Base-by-base conservation (phyloP, 441 rosid genomes). In the Mallotus repandus region DNA sequence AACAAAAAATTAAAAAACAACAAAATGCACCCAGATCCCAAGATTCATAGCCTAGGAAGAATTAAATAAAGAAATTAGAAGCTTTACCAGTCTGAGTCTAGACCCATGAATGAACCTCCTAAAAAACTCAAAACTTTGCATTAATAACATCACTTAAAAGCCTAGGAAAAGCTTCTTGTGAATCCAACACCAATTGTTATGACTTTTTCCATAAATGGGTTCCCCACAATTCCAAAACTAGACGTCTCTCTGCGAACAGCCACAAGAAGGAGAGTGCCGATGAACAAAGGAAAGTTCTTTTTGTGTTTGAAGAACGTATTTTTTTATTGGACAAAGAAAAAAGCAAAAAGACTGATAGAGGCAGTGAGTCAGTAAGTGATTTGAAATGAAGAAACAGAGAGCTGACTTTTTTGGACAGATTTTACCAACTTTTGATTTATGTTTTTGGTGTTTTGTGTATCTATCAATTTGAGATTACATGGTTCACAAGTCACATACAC, bases 341-440 rank as follows among this genome's bases (percentile, higher is more conserved):
- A 21, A 57, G 41, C 7, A 38, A 67, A 32, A 21, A 46, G 48
- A 46, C 58, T 38, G 46, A 50, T 46, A 35, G 22, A 10, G 15
- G 49, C 49, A 45, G 38, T 13, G 38, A 3, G 66, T 41, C 68
- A 38, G 41, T 38, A 38, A 38, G 41, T 6, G 10, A 68, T 75
- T 68, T 46, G 70, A 70, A 72, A 53, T 18, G 25, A 68, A 15
- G 19, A 69, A 3, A 66, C 65, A 56, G n/a, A 52, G 77, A 74
- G 91, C 88, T 86, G 87, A 84, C 89, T 77, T 85, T 79, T 78
- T 55, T 43, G 65, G n/a, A 58, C 73, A 60, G 57, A 21, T 18
- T 5, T 32, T 38, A 38, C 41, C 41, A 38, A 53, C 50, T 61
- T 6, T 66, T 45, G 3, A 15, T n/a, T 22, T 19, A 29, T 53